Evolutionary conservation across 805 yeast species (phyloP).

Genomic region (Wickerhamomyces kurtzmanii): DNA sequence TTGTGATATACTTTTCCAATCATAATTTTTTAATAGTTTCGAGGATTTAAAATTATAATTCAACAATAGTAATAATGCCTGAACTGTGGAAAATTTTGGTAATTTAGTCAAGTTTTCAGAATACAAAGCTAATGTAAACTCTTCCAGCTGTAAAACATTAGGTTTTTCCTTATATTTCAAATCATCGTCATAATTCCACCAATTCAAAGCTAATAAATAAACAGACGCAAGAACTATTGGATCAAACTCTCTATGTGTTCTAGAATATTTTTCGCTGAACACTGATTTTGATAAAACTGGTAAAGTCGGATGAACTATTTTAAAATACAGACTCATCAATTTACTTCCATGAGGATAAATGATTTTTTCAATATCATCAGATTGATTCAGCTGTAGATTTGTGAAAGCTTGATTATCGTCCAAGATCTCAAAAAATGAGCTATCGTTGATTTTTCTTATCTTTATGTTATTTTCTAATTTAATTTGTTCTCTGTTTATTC

Average conservation of each 20-base stretch:
- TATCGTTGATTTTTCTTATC: slow-evolving; percentile 14
- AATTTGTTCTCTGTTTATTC: slow-evolving; percentile 9
- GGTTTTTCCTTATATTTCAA: slow-evolving; percentile 7
- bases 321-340: slow-evolving; percentile 15
- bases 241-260: slow-evolving; percentile 19
- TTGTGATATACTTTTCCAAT: slow-evolving; percentile 14
- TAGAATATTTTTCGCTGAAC: slow-evolving; percentile 16
- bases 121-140: slow-evolving; percentile 15
- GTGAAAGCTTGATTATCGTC: slow-evolving; percentile 17
- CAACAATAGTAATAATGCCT: slow-evolving; percentile 25
- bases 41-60: slow-evolving; percentile 11
- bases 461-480: slow-evolving; percentile 6
- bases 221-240: slow-evolving; percentile 17
- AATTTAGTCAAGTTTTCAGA: slow-evolving; percentile 15
- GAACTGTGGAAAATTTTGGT: slow-evolving; percentile 25
- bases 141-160: slow-evolving; percentile 15
- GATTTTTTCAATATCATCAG: slow-evolving; percentile 18
- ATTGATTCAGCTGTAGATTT: slow-evolving; percentile 15
- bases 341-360: slow-evolving; percentile 13
- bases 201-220: slow-evolving; percentile 18
- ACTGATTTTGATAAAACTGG: slow-evolving; percentile 18
- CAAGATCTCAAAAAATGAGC: slow-evolving; percentile 13
- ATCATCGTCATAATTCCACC: slow-evolving; percentile 12
- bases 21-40: neutral
- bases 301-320: slow-evolving; percentile 15